Conservation (phyloP, 2,329 filamentous ascomycete genomes). For the Claviceps capensis region DNA sequence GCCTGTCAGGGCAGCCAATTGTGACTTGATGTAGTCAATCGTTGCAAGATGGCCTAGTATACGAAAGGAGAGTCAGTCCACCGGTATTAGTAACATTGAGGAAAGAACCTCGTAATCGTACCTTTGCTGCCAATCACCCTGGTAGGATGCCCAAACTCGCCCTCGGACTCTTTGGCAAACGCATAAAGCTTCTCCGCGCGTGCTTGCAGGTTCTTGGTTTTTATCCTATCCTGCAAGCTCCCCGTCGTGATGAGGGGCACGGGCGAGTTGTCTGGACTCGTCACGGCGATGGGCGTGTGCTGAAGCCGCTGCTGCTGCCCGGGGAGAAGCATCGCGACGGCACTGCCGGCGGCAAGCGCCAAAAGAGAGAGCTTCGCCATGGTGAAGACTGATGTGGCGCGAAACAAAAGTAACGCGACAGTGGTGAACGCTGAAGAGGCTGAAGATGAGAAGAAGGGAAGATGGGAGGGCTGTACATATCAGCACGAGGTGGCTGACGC, state of each 20-base stretch:
- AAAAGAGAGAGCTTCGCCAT: constrained; percentile 1
- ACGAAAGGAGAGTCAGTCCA: too few species aligned
- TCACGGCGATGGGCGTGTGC: background rate
- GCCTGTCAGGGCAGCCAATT: constrained; percentile 38
- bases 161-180: constrained; percentile 43
- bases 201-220: constrained; percentile 37
- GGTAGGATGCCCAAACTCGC: constrained; percentile 54
- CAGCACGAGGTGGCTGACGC: too few species aligned
- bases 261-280: constrained; percentile 2
- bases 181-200: constrained; percentile 48
- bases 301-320: constrained; percentile 1
- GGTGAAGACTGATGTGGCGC: too few species aligned
- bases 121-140: constrained; percentile 56
- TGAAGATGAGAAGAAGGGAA: background rate
- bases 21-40: constrained; percentile 45
- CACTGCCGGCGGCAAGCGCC: background rate
- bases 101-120: constrained; percentile 12
- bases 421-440: background rate
- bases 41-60: constrained; percentile 46
- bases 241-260: constrained; percentile 37
- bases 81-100: too few species aligned
- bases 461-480: background rate
- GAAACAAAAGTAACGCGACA: background rate
- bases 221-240: constrained; percentile 43
- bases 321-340: background rate